Conservation (phyloP, 75 land plant species). For the Cunninghamia lanceolata region DNA sequence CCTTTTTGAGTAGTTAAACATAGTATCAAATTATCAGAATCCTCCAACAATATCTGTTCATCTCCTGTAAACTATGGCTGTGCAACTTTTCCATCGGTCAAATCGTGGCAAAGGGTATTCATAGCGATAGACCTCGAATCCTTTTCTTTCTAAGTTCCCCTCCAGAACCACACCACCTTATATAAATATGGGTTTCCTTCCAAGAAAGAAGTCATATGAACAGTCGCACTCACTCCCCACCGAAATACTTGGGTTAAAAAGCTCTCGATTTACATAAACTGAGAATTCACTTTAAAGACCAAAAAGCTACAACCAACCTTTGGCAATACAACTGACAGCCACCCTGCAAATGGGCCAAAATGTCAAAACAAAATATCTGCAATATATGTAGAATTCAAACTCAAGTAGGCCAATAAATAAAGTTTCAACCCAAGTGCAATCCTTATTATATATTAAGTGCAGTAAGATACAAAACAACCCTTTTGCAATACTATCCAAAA, state of each 20-base stretch:
- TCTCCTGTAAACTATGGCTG: constrained; percentile 48
- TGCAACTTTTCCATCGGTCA: constrained; percentile 51
- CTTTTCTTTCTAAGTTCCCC: too few species aligned
- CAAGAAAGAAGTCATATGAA: too few species aligned
- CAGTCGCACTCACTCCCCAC: too few species aligned
- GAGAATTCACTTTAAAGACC: neutral
- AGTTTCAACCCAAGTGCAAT: neutral
- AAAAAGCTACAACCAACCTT: neutral
- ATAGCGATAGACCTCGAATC: too few species aligned
- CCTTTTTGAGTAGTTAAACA: constrained; percentile 39
- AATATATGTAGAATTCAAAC: neutral
- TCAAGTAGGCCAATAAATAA: neutral
- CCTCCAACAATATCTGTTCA: constrained; percentile 55
- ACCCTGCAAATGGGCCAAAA: neutral
- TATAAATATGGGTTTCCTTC: too few species aligned
- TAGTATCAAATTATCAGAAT: constrained; percentile 49
- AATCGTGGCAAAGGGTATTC: too few species aligned
- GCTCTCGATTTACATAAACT: neutral
- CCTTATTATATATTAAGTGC: neutral
- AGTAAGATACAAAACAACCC: neutral
- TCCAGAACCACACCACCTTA: too few species aligned
- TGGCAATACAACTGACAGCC: neutral
- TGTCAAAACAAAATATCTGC: neutral
- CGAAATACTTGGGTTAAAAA: neutral
- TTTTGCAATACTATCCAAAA: neutral